phyloP scores from a whole-genome alignment of 495 filamentous ascomycete species.

The Podospora comata region DNA sequence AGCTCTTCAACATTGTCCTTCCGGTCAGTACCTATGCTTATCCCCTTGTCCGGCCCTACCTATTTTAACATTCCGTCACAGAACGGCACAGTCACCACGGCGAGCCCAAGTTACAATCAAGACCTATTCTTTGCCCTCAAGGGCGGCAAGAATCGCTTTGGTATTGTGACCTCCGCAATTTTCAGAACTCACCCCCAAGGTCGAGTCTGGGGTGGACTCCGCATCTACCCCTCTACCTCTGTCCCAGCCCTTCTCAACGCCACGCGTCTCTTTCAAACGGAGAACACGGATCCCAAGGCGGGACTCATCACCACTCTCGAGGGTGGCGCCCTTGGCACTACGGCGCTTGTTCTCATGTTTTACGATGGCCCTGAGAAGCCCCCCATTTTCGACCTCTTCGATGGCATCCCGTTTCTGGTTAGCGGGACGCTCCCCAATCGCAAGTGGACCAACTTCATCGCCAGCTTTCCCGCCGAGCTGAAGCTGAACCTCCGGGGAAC shows the following conservation, averaged over 20 bases:
- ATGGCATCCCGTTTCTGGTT: conserved; percentile 45
- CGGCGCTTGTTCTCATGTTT: conserved; percentile 55
- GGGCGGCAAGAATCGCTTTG: conserved; percentile 51
- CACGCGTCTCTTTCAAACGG: conserved; percentile 49
- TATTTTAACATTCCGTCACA: not conserved
- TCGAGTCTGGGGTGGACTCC: conserved; percentile 41
- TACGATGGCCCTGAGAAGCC: conserved; percentile 59
- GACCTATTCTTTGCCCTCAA: conserved; percentile 59
- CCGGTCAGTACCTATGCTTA: conserved; percentile 18
- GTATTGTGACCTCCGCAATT: conserved; percentile 51
- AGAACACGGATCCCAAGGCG: conserved; percentile 39
- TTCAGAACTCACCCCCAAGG: conserved; percentile 44
- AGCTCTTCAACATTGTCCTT: conserved; percentile 24
- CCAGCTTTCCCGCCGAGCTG: conserved; percentile 21
- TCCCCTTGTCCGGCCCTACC: not conserved
- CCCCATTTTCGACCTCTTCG: conserved; percentile 54
- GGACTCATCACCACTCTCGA: conserved; percentile 54
- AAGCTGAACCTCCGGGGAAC: conserved; percentile 22
- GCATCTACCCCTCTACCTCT: conserved; percentile 33
- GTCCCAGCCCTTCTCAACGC: conserved; percentile 49
- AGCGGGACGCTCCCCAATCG: conserved; percentile 49
- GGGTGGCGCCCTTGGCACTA: conserved; percentile 43
- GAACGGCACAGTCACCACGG: conserved; percentile 28
- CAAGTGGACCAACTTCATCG: conserved; percentile 46
- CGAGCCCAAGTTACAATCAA: conserved; percentile 30